Evolutionary conservation across 345 rosid species (phyloP), one percentile per base, ranked within the genome.

Genomic region (Acer saccharum): DNA sequence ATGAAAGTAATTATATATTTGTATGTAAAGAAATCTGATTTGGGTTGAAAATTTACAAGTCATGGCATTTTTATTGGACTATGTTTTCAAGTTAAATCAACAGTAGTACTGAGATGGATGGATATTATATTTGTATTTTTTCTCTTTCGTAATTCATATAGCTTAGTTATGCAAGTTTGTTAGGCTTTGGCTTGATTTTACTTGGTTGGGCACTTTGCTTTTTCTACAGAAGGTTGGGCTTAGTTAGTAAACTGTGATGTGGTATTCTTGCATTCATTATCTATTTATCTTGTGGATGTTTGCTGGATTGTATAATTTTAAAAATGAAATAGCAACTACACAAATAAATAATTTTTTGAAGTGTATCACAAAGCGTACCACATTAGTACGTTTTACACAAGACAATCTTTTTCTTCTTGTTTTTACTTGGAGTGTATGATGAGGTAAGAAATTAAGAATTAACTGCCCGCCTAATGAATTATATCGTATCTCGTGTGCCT

Each of bases 21-120:
- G 6, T 10, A 25, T 25, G 50, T 58, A 10, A 60, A 20, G 16
- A 72, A 61, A 23, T 41, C 21, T 58, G 41, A 14, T 7, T 7
- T 41, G 68, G 18, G 65, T 72, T 35, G 18, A 41, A 73, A 73
- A 43, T 41, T 72, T 23, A 7, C 5, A 72, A n/a, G 52, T 39
- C 21, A 39, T 43, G 13, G n/a, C 11, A 13, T 57, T 39, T 7
- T 43, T 12, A 11, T 20, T 39, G 25, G 10, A n/a, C 65, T 54
- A 55, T 72, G 52, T 1, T 18, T 60, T 3, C 41, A 43, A 70
- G 32, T 35, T 61, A 29, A 39, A 9, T 20, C 46, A 7, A 43
- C 46, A 7, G 46, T 46, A 43, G 10, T 46, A 46, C 50, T 73
- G 69, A 20, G 21, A 9, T 13, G 12, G 27, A 58, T 72, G 46